Percentiles rank a stretch among this genome's conserved stretches.
Conservation (phyloP, 139 green algal genomes). For the Chlorella sp. region DNA sequence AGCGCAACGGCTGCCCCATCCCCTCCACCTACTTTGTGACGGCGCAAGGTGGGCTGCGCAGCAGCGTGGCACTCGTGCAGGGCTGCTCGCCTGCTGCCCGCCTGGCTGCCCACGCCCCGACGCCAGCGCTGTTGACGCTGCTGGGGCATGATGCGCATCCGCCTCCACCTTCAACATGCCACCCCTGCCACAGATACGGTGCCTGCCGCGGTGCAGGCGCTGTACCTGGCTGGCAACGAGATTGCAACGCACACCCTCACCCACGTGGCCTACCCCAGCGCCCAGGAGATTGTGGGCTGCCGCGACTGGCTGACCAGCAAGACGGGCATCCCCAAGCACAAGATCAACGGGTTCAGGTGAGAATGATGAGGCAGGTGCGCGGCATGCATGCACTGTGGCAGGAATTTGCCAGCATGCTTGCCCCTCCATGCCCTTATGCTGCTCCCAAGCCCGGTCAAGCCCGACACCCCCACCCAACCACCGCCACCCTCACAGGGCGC, state of each 20-base stretch:
- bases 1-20: constrained; percentile 22
- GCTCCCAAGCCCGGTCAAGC: no score
- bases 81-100: no score
- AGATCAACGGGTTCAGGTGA: constrained; percentile 23
- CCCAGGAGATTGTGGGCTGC: constrained; percentile 1
- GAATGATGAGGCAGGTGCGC: no score
- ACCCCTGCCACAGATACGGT: constrained; percentile 2
- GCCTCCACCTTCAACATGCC: no score
- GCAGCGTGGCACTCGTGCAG: no score
- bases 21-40: constrained; percentile 19
- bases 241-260: constrained; percentile 16
- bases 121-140: no score
- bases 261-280: not conserved
- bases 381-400: no score
- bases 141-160: no score
- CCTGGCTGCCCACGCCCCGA: no score
- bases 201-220: not conserved
- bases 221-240: constrained; percentile 8
- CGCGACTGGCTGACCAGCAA: constrained; percentile 10
- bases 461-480: no score
- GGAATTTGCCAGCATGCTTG: no score
- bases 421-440: no score
- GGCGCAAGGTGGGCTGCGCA: not conserved
- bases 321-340: constrained; percentile 3
- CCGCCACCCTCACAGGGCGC: constrained; percentile 3